These are phyloP conservation scores for Fusarium luffae DNA, from an alignment of 2,329 filamentous ascomycete genomes.

Conservation along the genomic window DNA sequence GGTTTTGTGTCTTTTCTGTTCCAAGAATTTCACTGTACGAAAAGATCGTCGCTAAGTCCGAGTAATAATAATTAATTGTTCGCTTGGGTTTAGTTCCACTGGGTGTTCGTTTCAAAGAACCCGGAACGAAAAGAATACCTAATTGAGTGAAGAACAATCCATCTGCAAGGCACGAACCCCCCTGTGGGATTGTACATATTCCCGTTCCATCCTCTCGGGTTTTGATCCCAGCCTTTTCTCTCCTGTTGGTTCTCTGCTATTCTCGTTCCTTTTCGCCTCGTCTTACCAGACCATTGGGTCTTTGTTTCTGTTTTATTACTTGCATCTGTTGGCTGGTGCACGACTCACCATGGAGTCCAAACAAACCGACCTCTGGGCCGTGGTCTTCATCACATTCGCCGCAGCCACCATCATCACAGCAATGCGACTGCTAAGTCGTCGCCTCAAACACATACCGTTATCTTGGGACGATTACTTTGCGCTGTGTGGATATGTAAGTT, in stretches of 20 bases:
- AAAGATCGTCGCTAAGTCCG: background rate
- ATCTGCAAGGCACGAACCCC: background rate
- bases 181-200: conserved; percentile 20
- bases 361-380: conserved; percentile 29
- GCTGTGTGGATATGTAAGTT: conserved; percentile 30
- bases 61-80: background rate
- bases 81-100: background rate
- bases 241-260: background rate
- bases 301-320: background rate
- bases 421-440: conserved; percentile 31
- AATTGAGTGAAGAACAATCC: background rate
- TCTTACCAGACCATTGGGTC: background rate
- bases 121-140: background rate
- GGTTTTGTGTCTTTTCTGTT: background rate
- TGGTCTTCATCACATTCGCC: conserved; percentile 31
- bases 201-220: conserved; percentile 9
- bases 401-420: conserved; percentile 31
- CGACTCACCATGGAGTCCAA: conserved; percentile 18
- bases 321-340: background rate
- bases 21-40: background rate
- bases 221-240: background rate
- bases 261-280: background rate
- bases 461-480: conserved; percentile 42
- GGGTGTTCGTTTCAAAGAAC: background rate
- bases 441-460: conserved; percentile 24